Base-by-base conservation (phyloP, 768 basidiomycete species). In the Mycena epipterygia region DNA sequence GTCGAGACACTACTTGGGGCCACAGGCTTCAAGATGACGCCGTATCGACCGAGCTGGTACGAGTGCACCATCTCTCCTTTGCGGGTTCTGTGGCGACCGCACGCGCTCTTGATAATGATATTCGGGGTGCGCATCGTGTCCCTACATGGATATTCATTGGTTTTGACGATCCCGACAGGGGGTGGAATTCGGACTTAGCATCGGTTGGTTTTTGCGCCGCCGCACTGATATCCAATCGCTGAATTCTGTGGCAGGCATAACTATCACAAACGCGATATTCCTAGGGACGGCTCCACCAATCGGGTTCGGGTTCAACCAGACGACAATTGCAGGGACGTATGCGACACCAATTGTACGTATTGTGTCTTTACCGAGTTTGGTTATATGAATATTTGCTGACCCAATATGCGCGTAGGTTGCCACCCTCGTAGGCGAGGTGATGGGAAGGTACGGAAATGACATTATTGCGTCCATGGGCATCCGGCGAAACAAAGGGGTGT, bases 251-350 rank as follows among this genome's bases (percentile, higher is more conserved):
- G n/a, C n/a, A n/a, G n/a, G 70, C 12, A 73, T 73, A 23, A 73
- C 72, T 2, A 57, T 87, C 23, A 90, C 89, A 8, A 88, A 87
- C 46, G 87, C 85, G 0, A 87, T 89, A 7, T 89, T 89, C 76
- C 76, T 89, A 6, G 88, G 85, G 5, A 79, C 80, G 2, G 85
- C 86, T 0, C 72, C 79, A 0, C 88, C 88, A 0, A 69, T 79
- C 6, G 89, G 88, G 1, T 89, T 85, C 64, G 87, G 86, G 1
- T 86, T 85, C 76, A 79, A 71, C 39, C 81, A 79, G 64, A 80
- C 81, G 68, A 75, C 77, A 6, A 79, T 85, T 33, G 80, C 87
- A 16, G 85, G 84, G n/a, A 75, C 76, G 27, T 85, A 85, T 70
- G 82, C 81, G 32, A 85, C 87, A 3, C 86, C 82, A 0, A 84